Conservation (phyloP, 331 rosid genomes). For the Quercus phellos region DNA sequence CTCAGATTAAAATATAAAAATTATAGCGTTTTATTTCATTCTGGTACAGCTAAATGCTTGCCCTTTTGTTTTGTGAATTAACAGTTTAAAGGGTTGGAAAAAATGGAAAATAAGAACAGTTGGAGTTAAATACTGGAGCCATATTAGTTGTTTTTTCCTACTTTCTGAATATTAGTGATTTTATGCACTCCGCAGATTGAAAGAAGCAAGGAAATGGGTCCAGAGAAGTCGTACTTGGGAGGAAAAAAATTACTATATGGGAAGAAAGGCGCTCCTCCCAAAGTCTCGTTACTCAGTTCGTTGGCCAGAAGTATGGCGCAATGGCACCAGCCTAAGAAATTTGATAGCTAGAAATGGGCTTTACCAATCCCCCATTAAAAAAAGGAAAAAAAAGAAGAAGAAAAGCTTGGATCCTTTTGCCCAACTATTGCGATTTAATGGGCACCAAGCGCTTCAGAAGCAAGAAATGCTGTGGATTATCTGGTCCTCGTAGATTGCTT, state of each 20-base stretch:
- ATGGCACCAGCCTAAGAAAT: conserved; percentile 73
- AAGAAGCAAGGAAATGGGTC: conserved; percentile 69
- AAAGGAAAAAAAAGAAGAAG: background rate
- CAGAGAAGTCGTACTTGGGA: conserved; percentile 77
- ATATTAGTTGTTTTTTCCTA: background rate
- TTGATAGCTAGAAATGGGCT: conserved; percentile 46
- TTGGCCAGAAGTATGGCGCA: conserved; percentile 57
- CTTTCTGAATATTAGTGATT: conserved; percentile 19
- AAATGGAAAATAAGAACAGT: background rate
- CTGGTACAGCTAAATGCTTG: background rate
- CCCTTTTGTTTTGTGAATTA: background rate
- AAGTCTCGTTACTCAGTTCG: conserved; percentile 54
- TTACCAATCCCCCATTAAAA: background rate
- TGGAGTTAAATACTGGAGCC: background rate
- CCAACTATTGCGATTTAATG: conserved; percentile 17
- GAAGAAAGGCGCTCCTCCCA: conserved; percentile 61
- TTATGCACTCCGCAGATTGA: conserved; percentile 63
- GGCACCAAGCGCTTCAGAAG: conserved; percentile 27
- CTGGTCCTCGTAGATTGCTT: conserved; percentile 35
- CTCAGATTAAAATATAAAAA: background rate
- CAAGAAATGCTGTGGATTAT: conserved; percentile 31
- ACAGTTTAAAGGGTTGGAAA: background rate
- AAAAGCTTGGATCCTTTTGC: conserved; percentile 18
- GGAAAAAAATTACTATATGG: conserved; percentile 82
- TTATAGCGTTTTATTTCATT: background rate